phyloP scores from a whole-genome alignment of 495 filamentous ascomycete genomes.

The Aspergillus olivimuriae region DNA sequence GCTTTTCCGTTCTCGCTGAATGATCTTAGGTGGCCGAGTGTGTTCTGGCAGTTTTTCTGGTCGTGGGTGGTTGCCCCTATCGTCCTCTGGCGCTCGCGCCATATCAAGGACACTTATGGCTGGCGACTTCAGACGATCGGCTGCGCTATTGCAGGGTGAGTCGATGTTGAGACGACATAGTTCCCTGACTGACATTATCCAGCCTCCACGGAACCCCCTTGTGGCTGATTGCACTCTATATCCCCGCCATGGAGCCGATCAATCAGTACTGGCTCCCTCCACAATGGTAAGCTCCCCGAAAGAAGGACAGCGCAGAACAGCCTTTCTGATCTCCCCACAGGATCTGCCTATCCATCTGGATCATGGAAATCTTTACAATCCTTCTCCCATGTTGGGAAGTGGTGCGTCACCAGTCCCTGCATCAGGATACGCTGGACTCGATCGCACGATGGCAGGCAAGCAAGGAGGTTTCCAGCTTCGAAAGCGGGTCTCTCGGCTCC shows the following conservation, averaged over 20 bases:
- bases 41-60: slow-evolving; percentile 59
- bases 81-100: slow-evolving; percentile 37
- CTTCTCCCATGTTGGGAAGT: slow-evolving; percentile 52
- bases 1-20: not conserved
- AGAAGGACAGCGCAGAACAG: no score
- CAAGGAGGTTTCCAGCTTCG: slow-evolving; percentile 17
- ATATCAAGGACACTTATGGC: slow-evolving; percentile 58
- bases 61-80: slow-evolving; percentile 50
- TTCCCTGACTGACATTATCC: slow-evolving; percentile 2
- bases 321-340: no score
- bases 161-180: not conserved
- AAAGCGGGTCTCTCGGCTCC: slow-evolving; percentile 24
- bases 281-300: slow-evolving; percentile 55
- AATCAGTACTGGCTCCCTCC: slow-evolving; percentile 49
- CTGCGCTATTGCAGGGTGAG: slow-evolving; percentile 47
- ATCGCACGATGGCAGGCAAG: slow-evolving; percentile 29
- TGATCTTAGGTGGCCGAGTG: slow-evolving; percentile 45
- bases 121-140: slow-evolving; percentile 60
- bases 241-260: slow-evolving; percentile 47
- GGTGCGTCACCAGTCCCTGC: slow-evolving; percentile 42
- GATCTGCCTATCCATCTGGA: slow-evolving; percentile 48
- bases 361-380: slow-evolving; percentile 48
- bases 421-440: slow-evolving; percentile 30
- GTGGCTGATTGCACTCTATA: slow-evolving; percentile 58
- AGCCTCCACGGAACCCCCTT: slow-evolving; percentile 60